These are phyloP conservation scores for Delphinella strobiligena DNA, from an alignment of 2,329 filamentous ascomycete genomes.

Conservation along the genomic window DNA sequence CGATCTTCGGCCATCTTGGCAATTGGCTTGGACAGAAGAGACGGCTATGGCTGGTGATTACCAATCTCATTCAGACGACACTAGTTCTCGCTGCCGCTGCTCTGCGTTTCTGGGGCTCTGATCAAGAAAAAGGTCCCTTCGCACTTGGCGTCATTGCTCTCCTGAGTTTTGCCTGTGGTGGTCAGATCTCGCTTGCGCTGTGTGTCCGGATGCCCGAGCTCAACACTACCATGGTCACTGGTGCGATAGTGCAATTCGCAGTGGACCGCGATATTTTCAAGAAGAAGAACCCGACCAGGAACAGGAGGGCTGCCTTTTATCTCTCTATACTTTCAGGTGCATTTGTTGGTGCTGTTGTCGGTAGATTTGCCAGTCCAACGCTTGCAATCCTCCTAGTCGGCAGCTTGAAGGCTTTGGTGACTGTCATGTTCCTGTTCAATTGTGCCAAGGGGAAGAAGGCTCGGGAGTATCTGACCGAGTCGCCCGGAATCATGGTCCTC, in stretches of 20 bases:
- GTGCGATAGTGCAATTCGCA: slow-evolving; percentile 16
- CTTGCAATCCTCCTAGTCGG: slow-evolving; percentile 14
- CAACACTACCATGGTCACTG: slow-evolving; percentile 21
- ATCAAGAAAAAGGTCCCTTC: slow-evolving; percentile 8
- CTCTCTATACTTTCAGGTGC: slow-evolving; percentile 14
- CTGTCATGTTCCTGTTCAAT: slow-evolving; percentile 13
- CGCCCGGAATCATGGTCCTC: not conserved
- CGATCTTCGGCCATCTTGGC: slow-evolving; percentile 17
- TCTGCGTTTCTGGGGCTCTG: slow-evolving; percentile 12
- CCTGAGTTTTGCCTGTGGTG: slow-evolving; percentile 13
- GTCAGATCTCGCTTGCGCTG: slow-evolving; percentile 17
- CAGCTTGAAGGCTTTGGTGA: slow-evolving; percentile 13
- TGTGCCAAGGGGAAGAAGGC: not conserved
- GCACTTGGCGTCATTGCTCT: slow-evolving; percentile 14
- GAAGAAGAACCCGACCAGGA: slow-evolving; percentile 13
- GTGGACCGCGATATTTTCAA: slow-evolving; percentile 14
- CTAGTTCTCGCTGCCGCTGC: slow-evolving; percentile 15
- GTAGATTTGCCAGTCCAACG: slow-evolving; percentile 10
- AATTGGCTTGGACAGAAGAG: slow-evolving; percentile 14
- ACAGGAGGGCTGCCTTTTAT: slow-evolving; percentile 15
- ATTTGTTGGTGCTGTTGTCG: slow-evolving; percentile 15
- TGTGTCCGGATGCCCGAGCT: slow-evolving; percentile 16
- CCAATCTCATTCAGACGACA: slow-evolving; percentile 14
- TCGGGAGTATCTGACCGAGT: not conserved
- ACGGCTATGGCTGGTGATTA: slow-evolving; percentile 16